phyloP scores from a whole-genome alignment of 306 rosid species.

The Prunus davidiana region DNA sequence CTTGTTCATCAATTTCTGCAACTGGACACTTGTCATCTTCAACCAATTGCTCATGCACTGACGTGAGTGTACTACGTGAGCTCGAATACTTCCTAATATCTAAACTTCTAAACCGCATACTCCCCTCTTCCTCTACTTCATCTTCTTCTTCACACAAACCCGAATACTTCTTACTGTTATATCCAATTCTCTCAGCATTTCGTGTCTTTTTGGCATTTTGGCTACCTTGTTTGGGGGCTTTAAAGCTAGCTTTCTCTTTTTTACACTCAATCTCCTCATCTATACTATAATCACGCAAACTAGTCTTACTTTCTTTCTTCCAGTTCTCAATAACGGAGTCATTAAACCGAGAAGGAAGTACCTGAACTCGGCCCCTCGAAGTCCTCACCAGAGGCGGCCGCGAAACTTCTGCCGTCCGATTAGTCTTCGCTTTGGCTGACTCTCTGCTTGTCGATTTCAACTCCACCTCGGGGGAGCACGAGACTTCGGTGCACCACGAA shows the following conservation, averaged over 20 bases:
- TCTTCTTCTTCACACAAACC: conserved; percentile 55
- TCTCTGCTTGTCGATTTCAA: conserved; percentile 37
- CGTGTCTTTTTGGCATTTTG: conserved; percentile 41
- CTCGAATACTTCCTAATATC: conserved; percentile 42
- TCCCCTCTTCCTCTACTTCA: conserved; percentile 23
- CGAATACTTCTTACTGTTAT: conserved; percentile 37
- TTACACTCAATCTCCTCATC: conserved; percentile 56
- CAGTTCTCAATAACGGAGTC: conserved; percentile 97
- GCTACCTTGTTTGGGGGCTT: conserved; percentile 36
- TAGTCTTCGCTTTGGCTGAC: conserved; percentile 28
- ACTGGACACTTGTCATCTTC: conserved; percentile 42
- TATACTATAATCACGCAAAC: conserved; percentile 40
- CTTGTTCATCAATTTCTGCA: conserved; percentile 42
- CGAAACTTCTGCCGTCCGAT: conserved; percentile 42
- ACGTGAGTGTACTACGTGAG: conserved; percentile 43
- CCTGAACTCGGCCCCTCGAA: conserved; percentile 94
- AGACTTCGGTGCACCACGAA: conserved; percentile 60
- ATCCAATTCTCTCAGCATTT: conserved; percentile 35
- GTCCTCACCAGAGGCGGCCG: conserved; percentile 92
- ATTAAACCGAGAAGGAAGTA: conserved; percentile 91
- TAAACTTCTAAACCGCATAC: conserved; percentile 35
- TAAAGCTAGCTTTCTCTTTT: conserved; percentile 53
- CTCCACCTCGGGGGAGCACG: conserved; percentile 60
- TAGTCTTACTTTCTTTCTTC: conserved; percentile 73
- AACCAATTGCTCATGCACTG: conserved; percentile 35